A percentile compares a stretch with the other conserved stretches of the same genome.
These are phyloP conservation scores for Agarophyton chilense DNA, from an alignment of 23 red algal species.

Conservation along the genomic window DNA sequence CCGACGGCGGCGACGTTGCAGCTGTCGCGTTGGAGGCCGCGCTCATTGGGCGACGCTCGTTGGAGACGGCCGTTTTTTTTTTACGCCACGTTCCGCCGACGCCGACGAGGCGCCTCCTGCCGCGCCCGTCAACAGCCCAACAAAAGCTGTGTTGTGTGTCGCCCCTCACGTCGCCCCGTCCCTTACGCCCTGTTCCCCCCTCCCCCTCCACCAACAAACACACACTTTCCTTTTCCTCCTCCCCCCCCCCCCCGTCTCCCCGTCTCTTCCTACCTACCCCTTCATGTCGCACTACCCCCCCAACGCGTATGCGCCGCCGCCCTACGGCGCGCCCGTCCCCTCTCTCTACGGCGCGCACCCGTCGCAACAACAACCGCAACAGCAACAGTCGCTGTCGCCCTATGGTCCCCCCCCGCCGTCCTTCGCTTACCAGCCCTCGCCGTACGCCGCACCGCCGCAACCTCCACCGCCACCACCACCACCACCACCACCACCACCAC, in stretches of 20 bases:
- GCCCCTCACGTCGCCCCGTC: too few relatives aligned
- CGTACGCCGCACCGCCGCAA: not conserved
- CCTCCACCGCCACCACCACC: not conserved
- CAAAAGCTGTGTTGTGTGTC: too few relatives aligned
- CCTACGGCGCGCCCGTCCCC: too few relatives aligned
- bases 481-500: not conserved
- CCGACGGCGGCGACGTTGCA: too few relatives aligned
- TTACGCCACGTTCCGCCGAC: too few relatives aligned
- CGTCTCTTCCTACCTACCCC: not conserved
- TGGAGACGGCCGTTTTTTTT: conserved; percentile 17
- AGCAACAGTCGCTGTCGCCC: too few relatives aligned
- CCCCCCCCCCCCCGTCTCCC: not conserved
- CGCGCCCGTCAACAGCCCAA: not conserved
- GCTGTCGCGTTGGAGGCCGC: too few relatives aligned
- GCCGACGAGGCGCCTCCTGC: not conserved
- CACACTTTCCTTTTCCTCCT: not conserved
- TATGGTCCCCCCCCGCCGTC: too few relatives aligned
- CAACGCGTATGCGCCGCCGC: conserved; percentile 6
- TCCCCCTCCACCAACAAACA: not conserved
- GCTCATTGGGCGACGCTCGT: too few relatives aligned
- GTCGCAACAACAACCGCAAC: too few relatives aligned
- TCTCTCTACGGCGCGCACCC: too few relatives aligned
- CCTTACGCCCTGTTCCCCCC: not conserved
- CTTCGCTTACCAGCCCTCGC: too few relatives aligned
- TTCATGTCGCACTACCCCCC: not conserved